Conservation (phyloP, 1,284 basidiomycete species). For the Trichosporon ovoides region DNA sequence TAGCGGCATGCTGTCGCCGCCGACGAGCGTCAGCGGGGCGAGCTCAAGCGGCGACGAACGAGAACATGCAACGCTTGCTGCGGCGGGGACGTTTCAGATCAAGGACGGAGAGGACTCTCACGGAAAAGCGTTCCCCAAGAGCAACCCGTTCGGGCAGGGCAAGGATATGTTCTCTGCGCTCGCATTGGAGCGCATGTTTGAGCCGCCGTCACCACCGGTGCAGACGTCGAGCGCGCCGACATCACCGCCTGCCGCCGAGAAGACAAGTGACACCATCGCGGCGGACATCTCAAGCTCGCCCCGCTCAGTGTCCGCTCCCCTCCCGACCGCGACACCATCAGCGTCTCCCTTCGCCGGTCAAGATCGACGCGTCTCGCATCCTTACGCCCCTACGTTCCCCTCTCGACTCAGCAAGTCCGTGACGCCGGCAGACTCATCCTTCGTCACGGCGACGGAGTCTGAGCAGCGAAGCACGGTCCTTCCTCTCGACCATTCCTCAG, state of each 20-base stretch:
- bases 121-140: constrained; percentile 36
- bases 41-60: constrained; percentile 9
- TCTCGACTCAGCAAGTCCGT: constrained; percentile 46
- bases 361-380: constrained; percentile 33
- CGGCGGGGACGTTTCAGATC: constrained; percentile 70
- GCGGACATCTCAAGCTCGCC: constrained; percentile 20
- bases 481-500: background rate
- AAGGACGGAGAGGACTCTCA: constrained; percentile 64
- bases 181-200: constrained; percentile 80
- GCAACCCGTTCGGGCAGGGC: constrained; percentile 29
- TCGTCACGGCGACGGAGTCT: constrained; percentile 19
- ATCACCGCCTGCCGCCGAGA: background rate
- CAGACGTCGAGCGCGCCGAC: background rate
- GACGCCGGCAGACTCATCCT: constrained; percentile 36
- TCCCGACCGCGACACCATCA: background rate
- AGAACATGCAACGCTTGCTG: background rate
- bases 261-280: background rate
- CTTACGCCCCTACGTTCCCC: constrained; percentile 43
- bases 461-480: constrained; percentile 1
- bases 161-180: constrained; percentile 81
- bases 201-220: constrained; percentile 70
- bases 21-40: constrained; percentile 11
- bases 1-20: constrained; percentile 19
- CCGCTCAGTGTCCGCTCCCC: background rate
- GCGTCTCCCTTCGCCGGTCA: background rate